Conservation (phyloP, 768 basidiomycete genomes). For the Panaeolus cyanescens region DNA sequence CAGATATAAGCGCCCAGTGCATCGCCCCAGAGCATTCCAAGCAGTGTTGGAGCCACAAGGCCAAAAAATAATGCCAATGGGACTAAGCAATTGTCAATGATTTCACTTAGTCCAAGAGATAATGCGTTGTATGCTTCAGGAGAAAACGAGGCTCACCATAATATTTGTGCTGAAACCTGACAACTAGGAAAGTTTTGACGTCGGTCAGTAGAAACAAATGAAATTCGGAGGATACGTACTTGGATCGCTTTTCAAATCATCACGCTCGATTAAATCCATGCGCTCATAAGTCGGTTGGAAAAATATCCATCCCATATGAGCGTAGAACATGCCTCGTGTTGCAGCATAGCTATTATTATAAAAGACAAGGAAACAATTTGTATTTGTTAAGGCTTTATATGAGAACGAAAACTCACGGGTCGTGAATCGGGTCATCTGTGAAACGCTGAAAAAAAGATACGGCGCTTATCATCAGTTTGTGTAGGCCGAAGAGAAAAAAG, state of each 20-base stretch:
- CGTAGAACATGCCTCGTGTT: constrained; percentile 69
- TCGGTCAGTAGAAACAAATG: background rate
- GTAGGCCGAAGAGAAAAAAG: constrained; percentile 5
- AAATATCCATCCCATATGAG: constrained; percentile 89
- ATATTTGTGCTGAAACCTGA: constrained; percentile 68
- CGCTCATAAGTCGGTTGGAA: constrained; percentile 67
- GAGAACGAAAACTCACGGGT: constrained; percentile 47
- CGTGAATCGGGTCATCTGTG: constrained; percentile 68
- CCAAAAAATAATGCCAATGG: constrained; percentile 61
- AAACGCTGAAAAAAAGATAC: constrained; percentile 46
- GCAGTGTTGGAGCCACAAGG: constrained; percentile 53
- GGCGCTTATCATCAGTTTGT: background rate
- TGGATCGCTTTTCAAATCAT: constrained; percentile 69
- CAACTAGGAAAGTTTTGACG: constrained; percentile 42
- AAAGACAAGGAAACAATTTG: background rate
- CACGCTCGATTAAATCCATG: constrained; percentile 62
- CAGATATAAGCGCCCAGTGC: constrained; percentile 68
- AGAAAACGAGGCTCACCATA: constrained; percentile 45
- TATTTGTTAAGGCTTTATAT: background rate
- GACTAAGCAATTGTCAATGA: constrained; percentile 38
- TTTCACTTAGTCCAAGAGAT: background rate
- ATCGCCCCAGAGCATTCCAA: constrained; percentile 64
- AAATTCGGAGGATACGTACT: constrained; percentile 40
- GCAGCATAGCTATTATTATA: constrained; percentile 60
- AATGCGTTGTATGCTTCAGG: no score